Evolutionary conservation across 225 moss, liverwort and hornwort genomes (phyloP).

Genomic region (Straminergon stramineum): DNA sequence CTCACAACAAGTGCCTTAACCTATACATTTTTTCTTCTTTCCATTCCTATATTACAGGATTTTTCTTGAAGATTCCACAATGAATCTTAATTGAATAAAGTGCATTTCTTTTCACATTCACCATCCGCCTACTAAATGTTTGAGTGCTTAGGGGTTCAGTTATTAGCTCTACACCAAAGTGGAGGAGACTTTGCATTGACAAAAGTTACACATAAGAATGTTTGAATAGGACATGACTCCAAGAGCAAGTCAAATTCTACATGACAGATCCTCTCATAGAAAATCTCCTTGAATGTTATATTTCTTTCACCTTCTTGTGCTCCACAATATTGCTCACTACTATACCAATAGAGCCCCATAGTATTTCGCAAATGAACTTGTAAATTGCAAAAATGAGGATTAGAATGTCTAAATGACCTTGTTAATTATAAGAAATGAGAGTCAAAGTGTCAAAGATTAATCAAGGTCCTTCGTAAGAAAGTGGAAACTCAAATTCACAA

Average conservation of each 20-base stretch:
- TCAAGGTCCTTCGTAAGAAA: not conserved
- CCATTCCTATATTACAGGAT: rapidly evolving
- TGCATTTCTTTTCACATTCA: not conserved
- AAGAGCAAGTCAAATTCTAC: no score
- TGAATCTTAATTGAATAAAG: not conserved
- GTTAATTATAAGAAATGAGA: not conserved
- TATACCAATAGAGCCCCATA: rapidly evolving
- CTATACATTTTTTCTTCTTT: not conserved
- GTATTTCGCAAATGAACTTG: not conserved
- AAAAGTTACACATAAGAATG: not conserved
- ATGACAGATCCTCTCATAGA: not conserved
- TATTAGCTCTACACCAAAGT: not conserved
- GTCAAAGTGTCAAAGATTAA: not conserved
- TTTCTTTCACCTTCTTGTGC: not conserved
- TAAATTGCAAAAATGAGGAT: not conserved
- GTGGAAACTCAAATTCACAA: not conserved
- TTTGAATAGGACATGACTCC: not conserved
- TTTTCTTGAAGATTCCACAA: not conserved
- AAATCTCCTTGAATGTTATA: not conserved
- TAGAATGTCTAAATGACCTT: not conserved
- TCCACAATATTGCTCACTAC: not conserved
- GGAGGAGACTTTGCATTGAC: rapidly evolving
- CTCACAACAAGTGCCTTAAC: rapidly evolving
- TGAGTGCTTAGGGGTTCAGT: not conserved
- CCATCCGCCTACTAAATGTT: not conserved